Base-by-base conservation (phyloP, 2,329 filamentous ascomycete genomes). In the Penicillium digitatum region DNA sequence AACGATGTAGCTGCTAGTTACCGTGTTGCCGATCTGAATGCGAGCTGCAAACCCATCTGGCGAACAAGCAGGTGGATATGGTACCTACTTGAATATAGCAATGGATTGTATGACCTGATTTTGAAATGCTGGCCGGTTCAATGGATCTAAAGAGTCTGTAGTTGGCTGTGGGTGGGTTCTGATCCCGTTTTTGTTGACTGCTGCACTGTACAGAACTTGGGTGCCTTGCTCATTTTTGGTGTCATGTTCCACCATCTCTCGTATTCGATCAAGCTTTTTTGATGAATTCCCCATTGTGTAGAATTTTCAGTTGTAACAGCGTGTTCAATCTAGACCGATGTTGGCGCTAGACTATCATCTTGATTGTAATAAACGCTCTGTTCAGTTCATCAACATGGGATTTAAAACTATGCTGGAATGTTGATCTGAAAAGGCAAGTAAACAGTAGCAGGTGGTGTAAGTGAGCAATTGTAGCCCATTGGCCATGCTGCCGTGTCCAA, bases 21-120 rank as follows among this genome's bases (percentile, higher is more conserved):
- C 76, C 0, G 80, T 81, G 63, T 83, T 84, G 31, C 81, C 81
- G 49, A 82, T 78, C 57, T 84, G 81, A 57, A 83, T 78, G 18
- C 81, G 81, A 1, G 79, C 77, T 1, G 78, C 79, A 63, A 82
- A n/a, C n/a, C n/a, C n/a, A n/a, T n/a, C n/a, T n/a, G n/a, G n/a
- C n/a, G n/a, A n/a, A n/a, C n/a, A n/a, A n/a, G n/a, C n/a, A n/a
- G n/a, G n/a, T n/a, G n/a, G n/a, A n/a, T n/a, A n/a, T 2, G 29
- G 12, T 3, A 67, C 74, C 50, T 72, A 82, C 76, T 80, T 74
- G 32, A 77, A 68, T 79, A 82, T 82, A 16, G 82, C 78, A 55
- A 83, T 80, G 3, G 71, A 72, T 3, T 83, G 68, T 40, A 81
- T 78, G 2, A 61, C 64, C 63, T 81, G 73, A 61, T 83, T 83